These are phyloP conservation scores for Ophiocordyceps camponoti-floridani DNA, from an alignment of 2,329 filamentous ascomycete species.

Conservation along the genomic window DNA sequence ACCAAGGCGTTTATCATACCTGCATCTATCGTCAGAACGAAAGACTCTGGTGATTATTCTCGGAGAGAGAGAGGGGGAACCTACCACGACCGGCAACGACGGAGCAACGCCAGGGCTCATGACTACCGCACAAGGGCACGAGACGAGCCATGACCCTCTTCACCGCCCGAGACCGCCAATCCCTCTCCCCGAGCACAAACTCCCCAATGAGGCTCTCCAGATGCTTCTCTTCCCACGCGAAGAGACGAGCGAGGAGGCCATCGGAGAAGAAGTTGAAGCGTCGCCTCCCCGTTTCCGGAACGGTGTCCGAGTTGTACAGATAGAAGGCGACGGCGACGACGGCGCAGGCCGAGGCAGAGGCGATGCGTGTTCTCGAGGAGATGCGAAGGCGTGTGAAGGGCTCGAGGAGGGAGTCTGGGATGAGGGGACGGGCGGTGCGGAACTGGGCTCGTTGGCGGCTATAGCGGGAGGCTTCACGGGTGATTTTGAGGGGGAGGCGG, in stretches of 20 bases:
- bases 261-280: constrained; percentile 53
- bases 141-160: too few relatives aligned
- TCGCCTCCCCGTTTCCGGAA: constrained; percentile 52
- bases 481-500: too few relatives aligned
- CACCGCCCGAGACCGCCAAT: too few relatives aligned
- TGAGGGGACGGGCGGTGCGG: constrained; percentile 14
- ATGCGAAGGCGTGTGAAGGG: constrained; percentile 11
- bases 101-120: too few relatives aligned
- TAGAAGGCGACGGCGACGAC: constrained; percentile 40
- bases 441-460: constrained; percentile 3
- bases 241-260: constrained; percentile 29
- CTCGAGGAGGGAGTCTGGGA: constrained; percentile 9
- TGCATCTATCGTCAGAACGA: constrained; percentile 7
- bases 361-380: constrained; percentile 13
- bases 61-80: not conserved
- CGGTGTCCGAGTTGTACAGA: constrained; percentile 49
- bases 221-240: constrained; percentile 3
- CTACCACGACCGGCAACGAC: too few relatives aligned
- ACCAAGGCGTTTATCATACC: constrained; percentile 56
- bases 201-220: too few relatives aligned
- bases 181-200: too few relatives aligned
- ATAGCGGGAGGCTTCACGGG: too few relatives aligned
- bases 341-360: constrained; percentile 20
- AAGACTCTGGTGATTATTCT: not conserved
- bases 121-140: too few relatives aligned